Percentiles rank a stretch among this genome's conserved stretches.
phyloP scores from a whole-genome alignment of 176 grass and related monocot genomes.

The Oryza coarctata region DNA sequence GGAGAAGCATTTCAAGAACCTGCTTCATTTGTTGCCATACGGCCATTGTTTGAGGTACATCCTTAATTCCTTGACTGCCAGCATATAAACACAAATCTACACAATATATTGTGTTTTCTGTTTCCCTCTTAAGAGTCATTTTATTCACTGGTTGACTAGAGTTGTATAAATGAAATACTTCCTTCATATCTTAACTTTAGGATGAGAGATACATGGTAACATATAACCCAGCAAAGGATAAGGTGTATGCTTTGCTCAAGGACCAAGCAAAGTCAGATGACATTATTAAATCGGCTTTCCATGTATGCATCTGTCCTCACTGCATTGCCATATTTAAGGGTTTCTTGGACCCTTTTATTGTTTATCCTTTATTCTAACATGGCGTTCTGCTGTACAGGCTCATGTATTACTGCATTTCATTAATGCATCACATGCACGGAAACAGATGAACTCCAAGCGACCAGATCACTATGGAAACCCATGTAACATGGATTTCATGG shows the following conservation, averaged over 20 bases:
- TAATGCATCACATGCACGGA: constrained; percentile 65
- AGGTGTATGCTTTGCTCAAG: constrained; percentile 98
- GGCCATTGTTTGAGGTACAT: constrained; percentile 81
- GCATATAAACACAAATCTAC: background rate
- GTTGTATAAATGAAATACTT: constrained; percentile 8
- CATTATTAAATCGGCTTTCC: constrained; percentile 95
- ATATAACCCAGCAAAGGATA: constrained; percentile 96
- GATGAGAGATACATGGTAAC: constrained; percentile 95
- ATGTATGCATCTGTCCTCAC: constrained; percentile 56
- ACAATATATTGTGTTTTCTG: background rate
- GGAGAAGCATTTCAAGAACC: constrained; percentile 97
- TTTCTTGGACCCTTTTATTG: background rate
- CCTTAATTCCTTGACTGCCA: background rate
- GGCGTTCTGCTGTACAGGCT: constrained; percentile 47
- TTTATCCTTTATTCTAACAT: constrained; percentile 20
- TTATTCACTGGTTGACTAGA: background rate
- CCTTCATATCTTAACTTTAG: constrained; percentile 38
- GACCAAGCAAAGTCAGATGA: constrained; percentile 98
- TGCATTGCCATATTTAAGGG: background rate
- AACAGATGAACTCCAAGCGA: constrained; percentile 40
- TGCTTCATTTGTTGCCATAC: constrained; percentile 76
- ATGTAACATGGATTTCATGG: constrained; percentile 66
- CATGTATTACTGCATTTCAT: constrained; percentile 91
- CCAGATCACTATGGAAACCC: constrained; percentile 47
- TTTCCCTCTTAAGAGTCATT: background rate